Base-by-base conservation (phyloP, 2,329 filamentous ascomycete genomes). In the Neonectria hederae region DNA sequence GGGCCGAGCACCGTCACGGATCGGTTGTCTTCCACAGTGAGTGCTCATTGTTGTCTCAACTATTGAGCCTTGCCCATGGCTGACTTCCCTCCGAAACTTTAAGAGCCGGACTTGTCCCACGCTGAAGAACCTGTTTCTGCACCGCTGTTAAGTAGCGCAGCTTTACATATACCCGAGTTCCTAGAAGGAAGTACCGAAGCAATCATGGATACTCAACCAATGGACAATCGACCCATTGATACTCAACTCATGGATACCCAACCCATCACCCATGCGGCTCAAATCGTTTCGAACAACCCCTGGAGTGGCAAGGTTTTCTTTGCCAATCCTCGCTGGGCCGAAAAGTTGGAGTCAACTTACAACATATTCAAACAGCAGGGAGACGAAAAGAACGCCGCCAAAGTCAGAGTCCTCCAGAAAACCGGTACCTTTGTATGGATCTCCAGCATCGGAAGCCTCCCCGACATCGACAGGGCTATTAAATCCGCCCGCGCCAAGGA, bases 371-470 rank as follows among this genome's bases (percentile, higher is more conserved):
- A 46, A 32, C 24, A 58, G 32, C 32, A 17, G 10, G 49, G 43
- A 42, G 54, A 63, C 17, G 10, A 46, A 11, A 14, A 21, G n/a
- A 63, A 59, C 49, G 60, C 60, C 1, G 49, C 49, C 38, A 63
- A 63, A 32, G 60, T 63, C 26, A 49, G 54, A 13, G 32, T 28
- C 7, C 49, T 59, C 19, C 54, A 59, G 26, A 43, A 26, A 17
- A 63, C 42, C 19, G 54, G 60, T 49, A 59, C 51, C 13, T 63
- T 63, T n/a, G 60, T 63, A 17, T 63, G 60, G 60, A 57, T 63
- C 26, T 59, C 60, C 10, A 35, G 26, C 9, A 22, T 48, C 19
- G 30, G 19, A 1, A 63, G 43, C 22, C 40, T 63, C n/a, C 52
- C 60, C 7, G 60, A 63, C 42, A 54, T 63, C 1, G 60, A 63